Evolutionary conservation across 208 protist genomes (phyloP).

Genomic region (Leishmania mexicana): DNA sequence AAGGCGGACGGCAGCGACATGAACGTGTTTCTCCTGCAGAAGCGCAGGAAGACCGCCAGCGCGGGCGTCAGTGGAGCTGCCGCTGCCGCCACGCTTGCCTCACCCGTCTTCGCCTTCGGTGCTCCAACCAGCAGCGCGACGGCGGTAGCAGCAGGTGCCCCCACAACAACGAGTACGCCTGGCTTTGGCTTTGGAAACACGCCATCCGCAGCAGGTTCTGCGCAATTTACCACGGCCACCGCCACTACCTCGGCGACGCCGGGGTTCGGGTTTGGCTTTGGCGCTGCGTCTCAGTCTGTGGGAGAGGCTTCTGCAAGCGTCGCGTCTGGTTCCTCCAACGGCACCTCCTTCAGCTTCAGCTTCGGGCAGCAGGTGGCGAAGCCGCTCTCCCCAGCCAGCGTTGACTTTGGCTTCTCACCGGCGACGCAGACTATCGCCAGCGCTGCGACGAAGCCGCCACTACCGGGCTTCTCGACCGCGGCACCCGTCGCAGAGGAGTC

Average conservation of each 20-base stretch:
- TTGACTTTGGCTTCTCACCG: slow-evolving; percentile 39
- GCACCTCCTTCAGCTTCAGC: slow-evolving; percentile 32
- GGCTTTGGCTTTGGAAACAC: slow-evolving; percentile 1
- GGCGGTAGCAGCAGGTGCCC: neutral
- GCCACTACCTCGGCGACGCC: slow-evolving; percentile 13
- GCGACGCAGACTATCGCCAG: slow-evolving; percentile 3
- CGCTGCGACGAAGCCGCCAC: slow-evolving; percentile 5
- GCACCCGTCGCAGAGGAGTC: slow-evolving; percentile 12
- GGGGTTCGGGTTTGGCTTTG: slow-evolving; percentile 43
- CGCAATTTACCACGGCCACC: slow-evolving; percentile 6
- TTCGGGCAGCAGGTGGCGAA: slow-evolving; percentile 7
- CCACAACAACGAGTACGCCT: neutral
- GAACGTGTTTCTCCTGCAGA: slow-evolving; percentile 79
- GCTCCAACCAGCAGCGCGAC: neutral
- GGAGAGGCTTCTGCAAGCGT: neutral
- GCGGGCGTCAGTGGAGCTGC: neutral
- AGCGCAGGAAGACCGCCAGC: slow-evolving; percentile 14
- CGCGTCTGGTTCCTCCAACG: slow-evolving; percentile 6
- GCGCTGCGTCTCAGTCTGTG: slow-evolving; percentile 1
- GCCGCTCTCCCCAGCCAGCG: neutral
- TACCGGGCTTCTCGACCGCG: slow-evolving; percentile 36
- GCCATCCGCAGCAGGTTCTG: slow-evolving; percentile 9
- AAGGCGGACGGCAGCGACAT: slow-evolving; percentile 72
- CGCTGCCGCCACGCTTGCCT: slow-evolving; percentile 11
- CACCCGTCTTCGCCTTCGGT: slow-evolving; percentile 48